These are phyloP conservation scores for Vaccinium vitisidaea DNA, from an alignment of 148 eudicot species.

Conservation along the genomic window DNA sequence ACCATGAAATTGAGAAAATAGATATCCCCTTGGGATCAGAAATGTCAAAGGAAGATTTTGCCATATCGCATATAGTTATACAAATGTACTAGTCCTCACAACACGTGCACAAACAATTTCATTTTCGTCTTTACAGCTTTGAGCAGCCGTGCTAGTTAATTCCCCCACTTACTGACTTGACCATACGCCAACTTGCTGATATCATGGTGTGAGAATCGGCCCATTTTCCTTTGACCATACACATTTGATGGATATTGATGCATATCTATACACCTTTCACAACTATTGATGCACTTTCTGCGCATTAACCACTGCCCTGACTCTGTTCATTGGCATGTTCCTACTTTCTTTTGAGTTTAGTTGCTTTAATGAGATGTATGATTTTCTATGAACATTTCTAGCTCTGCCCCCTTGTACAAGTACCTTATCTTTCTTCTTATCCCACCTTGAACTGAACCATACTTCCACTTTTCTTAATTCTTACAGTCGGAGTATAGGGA, in stretches of 20 bases:
- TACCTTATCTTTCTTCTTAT: neutral
- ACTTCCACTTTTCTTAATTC: neutral
- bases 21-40: neutral
- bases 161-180: neutral
- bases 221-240: neutral
- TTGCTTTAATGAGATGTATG: neutral
- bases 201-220: neutral
- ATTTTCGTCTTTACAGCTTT: neutral
- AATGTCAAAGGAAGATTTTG: neutral
- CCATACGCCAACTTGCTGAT: neutral
- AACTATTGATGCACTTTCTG: neutral
- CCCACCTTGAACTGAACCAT: slow-evolving; percentile 8
- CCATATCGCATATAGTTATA: neutral
- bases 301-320: neutral
- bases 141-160: neutral
- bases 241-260: neutral
- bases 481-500: slow-evolving; percentile 49
- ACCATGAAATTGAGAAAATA: neutral
- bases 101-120: neutral
- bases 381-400: neutral
- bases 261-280: neutral
- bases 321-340: no score
- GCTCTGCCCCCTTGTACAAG: neutral
- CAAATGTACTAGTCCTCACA: neutral
- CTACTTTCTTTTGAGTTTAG: neutral